Conservation (phyloP, 371 early-diverging fungal genomes). For the Mucor mucedo region DNA sequence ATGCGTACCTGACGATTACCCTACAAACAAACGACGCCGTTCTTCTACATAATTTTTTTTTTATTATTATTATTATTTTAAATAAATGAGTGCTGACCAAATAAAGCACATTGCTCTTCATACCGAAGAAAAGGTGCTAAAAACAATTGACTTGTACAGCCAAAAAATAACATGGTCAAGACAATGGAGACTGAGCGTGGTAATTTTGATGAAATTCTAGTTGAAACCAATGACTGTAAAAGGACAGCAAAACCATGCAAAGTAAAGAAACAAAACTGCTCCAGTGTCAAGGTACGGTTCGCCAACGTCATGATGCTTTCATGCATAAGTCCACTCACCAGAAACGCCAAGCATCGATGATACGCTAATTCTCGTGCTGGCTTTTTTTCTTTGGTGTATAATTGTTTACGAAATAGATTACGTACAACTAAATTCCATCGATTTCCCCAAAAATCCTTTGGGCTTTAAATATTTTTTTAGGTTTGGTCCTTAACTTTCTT, state of each 20-base stretch:
- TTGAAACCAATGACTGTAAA: not conserved
- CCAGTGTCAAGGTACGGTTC: constrained; percentile 81
- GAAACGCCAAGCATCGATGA: constrained; percentile 5
- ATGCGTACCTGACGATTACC: constrained; percentile 1
- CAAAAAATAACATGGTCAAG: not conserved
- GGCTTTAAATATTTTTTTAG: not conserved
- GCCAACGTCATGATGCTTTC: constrained; percentile 67
- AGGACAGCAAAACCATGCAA: constrained; percentile 2
- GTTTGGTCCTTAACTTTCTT: not conserved
- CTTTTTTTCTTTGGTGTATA: not conserved
- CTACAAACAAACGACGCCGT: not conserved
- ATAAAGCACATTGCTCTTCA: not conserved
- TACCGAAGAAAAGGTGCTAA: not conserved
- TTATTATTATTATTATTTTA: not conserved
- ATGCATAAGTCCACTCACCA: constrained; percentile 11
- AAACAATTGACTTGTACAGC: not conserved
- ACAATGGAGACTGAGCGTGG: not conserved
- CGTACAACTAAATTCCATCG: constrained; percentile 19
- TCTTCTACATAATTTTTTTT: not conserved
- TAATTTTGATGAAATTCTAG: not conserved
- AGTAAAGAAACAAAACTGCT: constrained; percentile 27
- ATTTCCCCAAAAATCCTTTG: constrained; percentile 21
- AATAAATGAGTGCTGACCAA: not conserved
- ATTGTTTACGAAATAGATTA: constrained; percentile 12
- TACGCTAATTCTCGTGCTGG: not conserved